phyloP scores from a whole-genome alignment of 768 basidiomycete species.

The Mycena rebaudengoi region DNA sequence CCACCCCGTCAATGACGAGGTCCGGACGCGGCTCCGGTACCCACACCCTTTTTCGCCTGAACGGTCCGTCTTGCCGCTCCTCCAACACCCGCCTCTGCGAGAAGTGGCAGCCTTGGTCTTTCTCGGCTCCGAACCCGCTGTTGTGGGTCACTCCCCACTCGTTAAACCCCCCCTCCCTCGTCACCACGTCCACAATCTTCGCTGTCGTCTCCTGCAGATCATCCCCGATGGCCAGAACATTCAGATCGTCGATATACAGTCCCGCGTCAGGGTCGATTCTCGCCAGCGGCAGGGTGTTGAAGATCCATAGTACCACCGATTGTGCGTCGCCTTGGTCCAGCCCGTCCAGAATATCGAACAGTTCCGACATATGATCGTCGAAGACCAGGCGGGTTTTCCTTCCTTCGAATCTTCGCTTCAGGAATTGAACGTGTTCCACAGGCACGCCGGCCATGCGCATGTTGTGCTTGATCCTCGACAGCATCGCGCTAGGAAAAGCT shows the following conservation, averaged over 20 bases:
- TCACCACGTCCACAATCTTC: background rate
- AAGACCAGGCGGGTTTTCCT: background rate
- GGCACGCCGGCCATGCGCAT: background rate
- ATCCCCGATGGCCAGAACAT: background rate
- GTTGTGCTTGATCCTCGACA: background rate
- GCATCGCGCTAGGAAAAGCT: background rate
- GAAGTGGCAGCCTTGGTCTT: background rate
- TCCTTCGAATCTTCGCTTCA: background rate
- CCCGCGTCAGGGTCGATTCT: background rate
- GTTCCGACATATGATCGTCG: background rate
- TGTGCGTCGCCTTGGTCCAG: background rate
- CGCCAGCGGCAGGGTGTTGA: background rate
- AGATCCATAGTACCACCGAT: background rate
- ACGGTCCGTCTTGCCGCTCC: background rate
- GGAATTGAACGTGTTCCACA: background rate
- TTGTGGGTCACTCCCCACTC: background rate
- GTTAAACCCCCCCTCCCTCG: background rate
- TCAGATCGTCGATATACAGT: background rate
- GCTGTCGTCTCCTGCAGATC: background rate
- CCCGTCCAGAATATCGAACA: background rate
- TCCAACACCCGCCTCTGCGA: background rate
- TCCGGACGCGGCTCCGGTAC: background rate
- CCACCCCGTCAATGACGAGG: background rate
- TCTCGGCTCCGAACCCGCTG: background rate
- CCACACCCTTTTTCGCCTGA: background rate